These are phyloP conservation scores for Truncatella angustata DNA, from an alignment of 2,329 filamentous ascomycete species.

Conservation along the genomic window DNA sequence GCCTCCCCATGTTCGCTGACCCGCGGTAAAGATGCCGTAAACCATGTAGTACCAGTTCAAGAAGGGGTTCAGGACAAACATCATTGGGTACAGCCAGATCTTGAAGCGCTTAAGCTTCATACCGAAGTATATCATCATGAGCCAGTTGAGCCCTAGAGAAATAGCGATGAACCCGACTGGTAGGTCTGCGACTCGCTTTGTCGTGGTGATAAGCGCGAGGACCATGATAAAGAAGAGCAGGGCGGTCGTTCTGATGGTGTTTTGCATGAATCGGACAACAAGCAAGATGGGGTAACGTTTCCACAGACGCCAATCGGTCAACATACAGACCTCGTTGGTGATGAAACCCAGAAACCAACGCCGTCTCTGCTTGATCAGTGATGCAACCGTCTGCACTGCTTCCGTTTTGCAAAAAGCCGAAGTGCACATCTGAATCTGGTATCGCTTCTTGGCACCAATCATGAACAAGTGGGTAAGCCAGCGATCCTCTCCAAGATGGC, in stretches of 20 bases:
- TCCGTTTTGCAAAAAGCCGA: conserved; percentile 98
- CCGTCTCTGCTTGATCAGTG: conserved; percentile 88
- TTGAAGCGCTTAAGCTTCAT: conserved; percentile 85
- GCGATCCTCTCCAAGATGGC: conserved; percentile 89
- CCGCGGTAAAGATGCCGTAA: conserved; percentile 92
- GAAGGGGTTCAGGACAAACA: conserved; percentile 94
- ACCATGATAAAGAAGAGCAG: conserved; percentile 93
- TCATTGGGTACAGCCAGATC: conserved; percentile 90
- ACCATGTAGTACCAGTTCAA: conserved; percentile 99
- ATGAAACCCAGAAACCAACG: conserved; percentile 97
- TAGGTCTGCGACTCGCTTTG: conserved; percentile 72
- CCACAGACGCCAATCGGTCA: conserved; percentile 93
- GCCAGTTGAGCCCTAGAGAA: conserved; percentile 88
- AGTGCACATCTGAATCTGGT: conserved; percentile 97
- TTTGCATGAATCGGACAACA: conserved; percentile 87
- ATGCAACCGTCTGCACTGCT: conserved; percentile 83
- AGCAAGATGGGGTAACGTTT: conserved; percentile 84
- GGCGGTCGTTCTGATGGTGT: conserved; percentile 92
- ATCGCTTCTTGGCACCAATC: conserved; percentile 89
- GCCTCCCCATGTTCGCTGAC: conserved; percentile 93
- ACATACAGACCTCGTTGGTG: conserved; percentile 97
- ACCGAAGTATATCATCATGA: conserved; percentile 95
- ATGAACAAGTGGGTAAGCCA: conserved; percentile 99
- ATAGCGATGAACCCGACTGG: conserved; percentile 93
- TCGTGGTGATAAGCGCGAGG: conserved; percentile 80